phyloP scores from a whole-genome alignment of 2,329 filamentous ascomycete species.

The Sporothrix variecibatus region DNA sequence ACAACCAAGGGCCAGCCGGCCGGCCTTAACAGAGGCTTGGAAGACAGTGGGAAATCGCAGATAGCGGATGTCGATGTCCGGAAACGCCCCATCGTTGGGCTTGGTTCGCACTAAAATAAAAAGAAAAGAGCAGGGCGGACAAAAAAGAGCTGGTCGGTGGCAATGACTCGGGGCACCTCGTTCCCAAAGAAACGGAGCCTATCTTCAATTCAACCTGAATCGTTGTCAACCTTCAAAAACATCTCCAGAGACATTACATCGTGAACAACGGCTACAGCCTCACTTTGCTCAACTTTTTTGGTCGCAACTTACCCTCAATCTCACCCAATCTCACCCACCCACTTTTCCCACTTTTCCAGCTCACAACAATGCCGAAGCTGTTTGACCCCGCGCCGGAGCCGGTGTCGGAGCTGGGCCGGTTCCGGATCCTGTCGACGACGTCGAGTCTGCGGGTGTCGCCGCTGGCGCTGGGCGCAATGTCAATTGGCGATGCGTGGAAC shows the following conservation, averaged over 20 bases:
- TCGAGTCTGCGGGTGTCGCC: conserved; percentile 56
- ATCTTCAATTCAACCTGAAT: neutral
- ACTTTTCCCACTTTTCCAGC: neutral
- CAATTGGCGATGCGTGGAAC: conserved; percentile 36
- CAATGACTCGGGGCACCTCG: neutral
- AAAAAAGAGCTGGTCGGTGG: neutral
- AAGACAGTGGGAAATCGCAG: neutral
- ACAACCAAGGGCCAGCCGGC: neutral
- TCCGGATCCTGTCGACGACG: conserved; percentile 53
- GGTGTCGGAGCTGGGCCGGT: conserved; percentile 53
- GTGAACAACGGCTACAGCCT: neutral
- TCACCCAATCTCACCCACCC: neutral
- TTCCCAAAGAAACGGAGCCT: neutral
- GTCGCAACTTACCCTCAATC: neutral
- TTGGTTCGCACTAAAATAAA: neutral
- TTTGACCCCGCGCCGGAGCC: conserved; percentile 22
- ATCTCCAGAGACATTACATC: neutral
- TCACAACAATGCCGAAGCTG: conserved; percentile 19
- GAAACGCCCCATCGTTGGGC: neutral
- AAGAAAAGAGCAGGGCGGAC: neutral
- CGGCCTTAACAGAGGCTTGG: conserved; percentile 1
- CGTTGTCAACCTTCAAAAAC: neutral
- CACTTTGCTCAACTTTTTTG: neutral
- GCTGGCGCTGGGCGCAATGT: conserved; percentile 57
- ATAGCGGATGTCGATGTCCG: conserved; percentile 9